Evolutionary conservation across 441 rosid species (phyloP), one percentile per base, ranked within the genome.

Genomic region (Pelargonium myrrhifolium): DNA sequence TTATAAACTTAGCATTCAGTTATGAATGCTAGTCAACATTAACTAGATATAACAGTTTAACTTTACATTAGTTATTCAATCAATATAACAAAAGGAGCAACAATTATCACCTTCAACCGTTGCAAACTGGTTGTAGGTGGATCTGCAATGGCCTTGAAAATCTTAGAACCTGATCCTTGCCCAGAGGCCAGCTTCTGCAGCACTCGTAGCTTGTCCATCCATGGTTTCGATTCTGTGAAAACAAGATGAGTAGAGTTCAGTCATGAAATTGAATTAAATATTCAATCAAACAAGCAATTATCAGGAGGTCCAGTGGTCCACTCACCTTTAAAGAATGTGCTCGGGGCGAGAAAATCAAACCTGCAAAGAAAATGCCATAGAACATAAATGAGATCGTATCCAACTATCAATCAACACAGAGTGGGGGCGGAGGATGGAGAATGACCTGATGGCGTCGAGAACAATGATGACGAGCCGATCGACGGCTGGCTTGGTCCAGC

Each of bases 101-200:
- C 8, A 60, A 2, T 11, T 24, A 47, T 49, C 62, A 89, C 96
- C 91, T 92, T 94, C 75, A 94, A 80, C 65, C 99, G 89, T 75
- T 92, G 99, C 72, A 92, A 82, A 75, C 96, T 94, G 1, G 99
- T 94, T 1, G 99, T 94, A 26, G 99, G 98, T 67, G 99, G 99
- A 75, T 94, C 97, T 17, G 98, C 96, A 75, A 92, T 82, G 55
- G 98, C 98, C 78, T 89, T 90, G 80, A 92, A 94, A 66, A 94
- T 88, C 79, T 77, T 89, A 51, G 97, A 87, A 55, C 93, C 82
- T 0, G 94, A 83, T 24, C 86, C 78, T 64, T 84, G 67, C 28
- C 63, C 66, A 69, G 67, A 82, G n/a, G 98, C 97, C 75, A 85
- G 66, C 74, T 81, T 87, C 72, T 92, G 96, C 68, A 94, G 79